These are phyloP conservation scores for Tricholoma sp. DNA, from an alignment of 768 basidiomycete species.

Conservation along the genomic window DNA sequence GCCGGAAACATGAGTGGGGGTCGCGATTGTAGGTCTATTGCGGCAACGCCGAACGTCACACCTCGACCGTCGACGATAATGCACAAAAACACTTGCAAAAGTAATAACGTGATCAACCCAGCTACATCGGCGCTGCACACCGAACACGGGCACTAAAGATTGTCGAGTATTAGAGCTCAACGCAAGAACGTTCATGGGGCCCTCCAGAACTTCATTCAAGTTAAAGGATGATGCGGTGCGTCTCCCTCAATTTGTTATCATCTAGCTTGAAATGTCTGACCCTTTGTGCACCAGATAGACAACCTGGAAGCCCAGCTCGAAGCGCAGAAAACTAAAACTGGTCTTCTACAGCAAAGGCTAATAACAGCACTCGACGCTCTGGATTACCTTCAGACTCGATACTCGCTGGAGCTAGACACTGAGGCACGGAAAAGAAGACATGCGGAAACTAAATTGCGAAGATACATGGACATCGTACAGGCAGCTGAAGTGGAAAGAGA, in stretches of 20 bases:
- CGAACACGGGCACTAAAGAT: too few species aligned
- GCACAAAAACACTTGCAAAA: too few species aligned
- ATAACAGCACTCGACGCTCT: conserved; percentile 42
- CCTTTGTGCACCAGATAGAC: neutral
- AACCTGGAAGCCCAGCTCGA: conserved; percentile 1
- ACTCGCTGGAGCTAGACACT: conserved; percentile 35
- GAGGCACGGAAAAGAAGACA: conserved; percentile 26
- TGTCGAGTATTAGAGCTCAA: neutral
- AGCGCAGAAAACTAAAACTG: neutral
- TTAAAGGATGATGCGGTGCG: neutral
- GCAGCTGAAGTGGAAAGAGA: conserved; percentile 43
- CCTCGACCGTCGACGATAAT: too few species aligned
- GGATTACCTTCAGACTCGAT: conserved; percentile 35
- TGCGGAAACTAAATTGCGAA: conserved; percentile 34
- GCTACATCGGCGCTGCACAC: too few species aligned
- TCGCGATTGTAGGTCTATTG: too few species aligned
- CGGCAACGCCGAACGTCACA: too few species aligned
- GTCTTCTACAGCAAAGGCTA: conserved; percentile 1
- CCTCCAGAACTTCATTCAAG: neutral
- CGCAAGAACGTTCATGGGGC: neutral
- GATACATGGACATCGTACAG: conserved; percentile 26
- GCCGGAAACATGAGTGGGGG: too few species aligned
- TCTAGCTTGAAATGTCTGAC: neutral
- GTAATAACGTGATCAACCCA: too few species aligned
- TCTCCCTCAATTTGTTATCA: neutral